Conservation (phyloP, 78 protist genomes). For the Dictyostelium firmibasis region DNA sequence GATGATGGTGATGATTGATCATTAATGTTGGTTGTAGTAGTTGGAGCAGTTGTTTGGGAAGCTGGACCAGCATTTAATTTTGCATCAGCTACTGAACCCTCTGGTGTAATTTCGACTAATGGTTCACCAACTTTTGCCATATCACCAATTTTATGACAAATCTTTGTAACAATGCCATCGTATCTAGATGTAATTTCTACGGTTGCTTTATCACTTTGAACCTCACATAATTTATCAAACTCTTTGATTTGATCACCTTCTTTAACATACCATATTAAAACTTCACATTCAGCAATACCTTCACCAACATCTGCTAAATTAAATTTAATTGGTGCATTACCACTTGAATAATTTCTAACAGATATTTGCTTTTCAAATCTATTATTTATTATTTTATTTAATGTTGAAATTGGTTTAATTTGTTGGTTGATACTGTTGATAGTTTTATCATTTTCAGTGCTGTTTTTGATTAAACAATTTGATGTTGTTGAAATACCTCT, state of each 20-base stretch:
- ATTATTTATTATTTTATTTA: background rate
- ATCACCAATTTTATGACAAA: conserved; percentile 83
- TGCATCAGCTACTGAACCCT: conserved; percentile 22
- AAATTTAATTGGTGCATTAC: conserved; percentile 59
- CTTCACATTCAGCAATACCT: conserved; percentile 96
- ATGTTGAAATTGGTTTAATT: background rate
- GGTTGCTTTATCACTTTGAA: conserved; percentile 96
- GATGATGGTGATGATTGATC: conserved; percentile 15
- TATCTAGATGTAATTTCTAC: conserved; percentile 91
- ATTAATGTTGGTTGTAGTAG: background rate
- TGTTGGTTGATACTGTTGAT: background rate
- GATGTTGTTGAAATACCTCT: background rate
- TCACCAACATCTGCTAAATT: conserved; percentile 95
- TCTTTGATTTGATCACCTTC: conserved; percentile 90
- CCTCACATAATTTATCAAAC: conserved; percentile 93
- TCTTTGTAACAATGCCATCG: conserved; percentile 86
- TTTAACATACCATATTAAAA: conserved; percentile 91
- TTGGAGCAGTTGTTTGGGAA: background rate
- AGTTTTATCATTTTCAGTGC: background rate
- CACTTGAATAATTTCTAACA: conserved; percentile 5
- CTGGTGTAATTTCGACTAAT: conserved; percentile 84
- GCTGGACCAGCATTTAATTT: conserved; percentile 21
- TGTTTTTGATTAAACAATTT: background rate
- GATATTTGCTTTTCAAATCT: background rate
- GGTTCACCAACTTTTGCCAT: conserved; percentile 91